Evolutionary conservation across 1,284 basidiomycete species (phyloP).

Genomic region (Microbotryum saponariae): DNA sequence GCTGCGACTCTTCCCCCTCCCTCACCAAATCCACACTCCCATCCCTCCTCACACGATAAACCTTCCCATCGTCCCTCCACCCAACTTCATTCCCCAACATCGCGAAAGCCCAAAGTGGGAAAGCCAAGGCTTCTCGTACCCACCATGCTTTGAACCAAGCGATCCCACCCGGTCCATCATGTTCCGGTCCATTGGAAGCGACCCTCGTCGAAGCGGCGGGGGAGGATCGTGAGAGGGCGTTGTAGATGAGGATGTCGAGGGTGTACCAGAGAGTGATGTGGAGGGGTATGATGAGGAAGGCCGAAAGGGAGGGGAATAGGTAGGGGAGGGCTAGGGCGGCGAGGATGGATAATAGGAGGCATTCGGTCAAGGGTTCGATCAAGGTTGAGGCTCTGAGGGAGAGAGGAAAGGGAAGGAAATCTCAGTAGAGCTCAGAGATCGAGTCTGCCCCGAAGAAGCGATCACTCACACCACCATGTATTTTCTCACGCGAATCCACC

Average conservation of each 20-base stretch:
- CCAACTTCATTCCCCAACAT: constrained; percentile 68
- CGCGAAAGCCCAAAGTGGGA: constrained; percentile 77
- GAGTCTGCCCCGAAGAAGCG: not conserved
- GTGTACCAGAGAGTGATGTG: constrained; percentile 36
- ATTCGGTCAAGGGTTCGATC: constrained; percentile 82
- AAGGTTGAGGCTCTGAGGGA: constrained; percentile 56
- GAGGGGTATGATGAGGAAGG: constrained; percentile 28
- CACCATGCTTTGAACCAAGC: constrained; percentile 68
- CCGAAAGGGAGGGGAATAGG: constrained; percentile 40
- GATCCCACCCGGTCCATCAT: constrained; percentile 42
- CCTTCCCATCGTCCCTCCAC: constrained; percentile 56
- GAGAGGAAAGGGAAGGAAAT: too few relatives aligned
- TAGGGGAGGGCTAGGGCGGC: constrained; percentile 53
- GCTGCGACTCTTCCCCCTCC: constrained; percentile 10
- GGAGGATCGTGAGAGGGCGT: constrained; percentile 28
- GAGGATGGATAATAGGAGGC: constrained; percentile 60
- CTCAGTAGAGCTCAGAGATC: not conserved
- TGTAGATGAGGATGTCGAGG: constrained; percentile 35
- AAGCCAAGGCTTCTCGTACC: constrained; percentile 63
- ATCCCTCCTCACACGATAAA: constrained; percentile 31
- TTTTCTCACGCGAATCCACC: constrained; percentile 92
- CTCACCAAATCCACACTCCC: constrained; percentile 29
- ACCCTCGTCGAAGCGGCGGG: constrained; percentile 21
- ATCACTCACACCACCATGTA: constrained; percentile 61
- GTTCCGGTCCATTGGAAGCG: constrained; percentile 16